A percentile compares a stretch with the other conserved stretches of the same genome.
Evolutionary conservation across 169 alveolate genomes (phyloP).

Genomic region (Plasmodium yoelii): DNA sequence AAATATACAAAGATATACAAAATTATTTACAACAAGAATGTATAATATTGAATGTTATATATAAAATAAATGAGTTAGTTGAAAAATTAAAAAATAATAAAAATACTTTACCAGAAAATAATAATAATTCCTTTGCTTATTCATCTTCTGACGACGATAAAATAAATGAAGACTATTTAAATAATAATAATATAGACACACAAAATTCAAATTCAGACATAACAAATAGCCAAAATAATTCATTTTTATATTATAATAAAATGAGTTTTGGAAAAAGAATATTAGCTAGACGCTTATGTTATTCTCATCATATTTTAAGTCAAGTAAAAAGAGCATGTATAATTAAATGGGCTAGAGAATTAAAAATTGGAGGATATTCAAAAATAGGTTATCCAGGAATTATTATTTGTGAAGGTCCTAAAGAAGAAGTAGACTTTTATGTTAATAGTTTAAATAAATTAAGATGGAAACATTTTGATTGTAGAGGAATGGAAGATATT

Average conservation of each 20-base stretch:
- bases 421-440: slow-evolving; percentile 80
- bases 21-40: slow-evolving; percentile 46
- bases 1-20: slow-evolving; percentile 63
- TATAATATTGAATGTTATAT: slow-evolving; percentile 50
- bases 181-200: neutral
- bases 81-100: slow-evolving; percentile 51
- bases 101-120: neutral
- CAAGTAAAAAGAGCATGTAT: slow-evolving; percentile 77
- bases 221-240: neutral
- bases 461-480: slow-evolving; percentile 83
- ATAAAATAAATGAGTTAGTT: slow-evolving; percentile 67
- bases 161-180: slow-evolving; percentile 1
- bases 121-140: slow-evolving; percentile 7
- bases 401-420: slow-evolving; percentile 82
- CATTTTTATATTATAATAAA: slow-evolving; percentile 21
- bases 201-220: slow-evolving; percentile 6
- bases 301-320: slow-evolving; percentile 81
- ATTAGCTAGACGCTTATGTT: slow-evolving; percentile 77
- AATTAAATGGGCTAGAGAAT: slow-evolving; percentile 82
- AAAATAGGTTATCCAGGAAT: slow-evolving; percentile 85
- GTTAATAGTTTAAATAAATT: slow-evolving; percentile 80
- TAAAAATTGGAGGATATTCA: slow-evolving; percentile 82
- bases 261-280: slow-evolving; percentile 24
- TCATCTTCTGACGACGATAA: slow-evolving; percentile 3
- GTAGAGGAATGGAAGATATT: slow-evolving; percentile 79